Base-by-base conservation (phyloP, 306 rosid genomes). In the Cucurbita ficifolia region DNA sequence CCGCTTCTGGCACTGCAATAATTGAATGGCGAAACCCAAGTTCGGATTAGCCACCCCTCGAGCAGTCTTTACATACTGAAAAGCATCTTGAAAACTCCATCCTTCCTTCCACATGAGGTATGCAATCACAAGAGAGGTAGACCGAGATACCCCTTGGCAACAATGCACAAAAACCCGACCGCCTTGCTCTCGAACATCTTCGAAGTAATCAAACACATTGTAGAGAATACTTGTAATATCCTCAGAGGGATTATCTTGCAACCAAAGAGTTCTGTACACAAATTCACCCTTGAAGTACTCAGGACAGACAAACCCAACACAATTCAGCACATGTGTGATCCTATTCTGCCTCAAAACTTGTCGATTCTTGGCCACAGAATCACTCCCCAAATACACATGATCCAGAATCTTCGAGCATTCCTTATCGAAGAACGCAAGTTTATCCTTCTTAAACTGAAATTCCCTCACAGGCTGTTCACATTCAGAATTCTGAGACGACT, bases 21-120 rank as follows among this genome's bases (percentile, higher is more conserved):
- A 84, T 24, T 94, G 98, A 78, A 92, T 89, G 62, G 97, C 91
- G 78, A 94, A 94, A 11, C 98, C 98, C 91, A 94, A 79, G 65
- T 94, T 94, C 0, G 97, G 98, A 53, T 94, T 90, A 0, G 95
- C 91, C 64, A 94, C 92, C 19, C 96, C 98, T 79, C 98, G 81
- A 3, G 97, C 97, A 11, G 92, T 91, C 82, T 90, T 94, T 59
- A 94, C 98, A 68, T 77, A 85, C 78, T 94, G 96, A 76, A 94
- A 90, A 3, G 98, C 98, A 48, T 89, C 96, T 39, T 94, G 96
- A 46, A 89, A 94, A 84, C 89, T 90, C 77, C 84, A 96, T 19
- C 89, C 87, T 22, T 94, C 80, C 84, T 93, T 90, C 98, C 98
- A 94, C 97, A 94, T 94, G 73, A 94, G 89, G 71, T 94, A 94